Conservation (phyloP, 1,284 basidiomycete genomes). For the Ceratobasidium sp. region DNA sequence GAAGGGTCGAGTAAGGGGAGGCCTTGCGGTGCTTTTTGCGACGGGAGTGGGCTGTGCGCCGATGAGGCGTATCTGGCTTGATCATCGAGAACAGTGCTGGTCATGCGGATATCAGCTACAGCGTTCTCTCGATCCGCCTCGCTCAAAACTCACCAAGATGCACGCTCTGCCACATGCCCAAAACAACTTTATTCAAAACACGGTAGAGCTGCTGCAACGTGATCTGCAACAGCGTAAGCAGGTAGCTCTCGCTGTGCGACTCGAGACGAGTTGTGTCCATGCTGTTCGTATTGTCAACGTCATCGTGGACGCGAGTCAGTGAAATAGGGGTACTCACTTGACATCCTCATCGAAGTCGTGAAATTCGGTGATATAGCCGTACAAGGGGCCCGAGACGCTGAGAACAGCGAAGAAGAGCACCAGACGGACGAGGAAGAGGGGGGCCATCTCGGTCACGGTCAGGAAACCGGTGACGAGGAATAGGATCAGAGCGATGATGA, state of each 20-base stretch:
- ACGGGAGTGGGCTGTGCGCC: background rate
- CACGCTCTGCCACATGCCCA: background rate
- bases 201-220: background rate
- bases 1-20: background rate
- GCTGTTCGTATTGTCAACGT: background rate
- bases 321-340: conserved; percentile 6
- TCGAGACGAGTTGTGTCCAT: background rate
- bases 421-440: background rate
- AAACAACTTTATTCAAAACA: background rate
- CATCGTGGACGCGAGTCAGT: no score
- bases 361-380: background rate
- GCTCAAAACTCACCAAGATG: background rate
- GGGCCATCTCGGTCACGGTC: background rate
- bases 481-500: background rate
- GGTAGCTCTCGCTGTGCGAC: background rate
- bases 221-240: background rate
- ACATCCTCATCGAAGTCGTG: background rate
- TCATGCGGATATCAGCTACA: background rate
- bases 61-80: no score
- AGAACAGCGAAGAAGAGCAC: background rate
- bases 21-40: background rate
- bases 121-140: background rate
- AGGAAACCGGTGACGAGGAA: conserved; percentile 1
- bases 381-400: background rate
- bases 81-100: background rate